Conservation (phyloP, 2,329 filamentous ascomycete genomes). For the Bipolaris victoriae region DNA sequence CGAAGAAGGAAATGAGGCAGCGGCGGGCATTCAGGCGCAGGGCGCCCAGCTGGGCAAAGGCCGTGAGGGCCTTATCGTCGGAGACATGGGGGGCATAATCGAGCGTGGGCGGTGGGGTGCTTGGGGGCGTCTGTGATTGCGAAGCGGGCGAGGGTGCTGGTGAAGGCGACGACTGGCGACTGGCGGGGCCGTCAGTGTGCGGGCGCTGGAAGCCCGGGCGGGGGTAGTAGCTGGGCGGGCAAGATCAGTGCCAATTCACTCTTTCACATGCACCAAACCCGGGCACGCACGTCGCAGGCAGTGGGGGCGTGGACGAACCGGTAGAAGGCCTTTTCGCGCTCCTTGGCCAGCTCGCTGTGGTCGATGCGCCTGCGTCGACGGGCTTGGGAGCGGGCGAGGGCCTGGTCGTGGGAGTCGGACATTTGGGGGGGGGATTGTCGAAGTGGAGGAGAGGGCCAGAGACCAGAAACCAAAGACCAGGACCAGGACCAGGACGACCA, state of each 20-base stretch:
- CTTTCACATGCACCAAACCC: too few species aligned
- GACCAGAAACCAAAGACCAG: too few species aligned
- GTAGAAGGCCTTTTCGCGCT: constrained; percentile 44
- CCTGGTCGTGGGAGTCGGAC: constrained; percentile 20
- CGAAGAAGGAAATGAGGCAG: constrained; percentile 49
- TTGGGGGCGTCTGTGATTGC: constrained; percentile 19
- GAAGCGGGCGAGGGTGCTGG: constrained; percentile 16
- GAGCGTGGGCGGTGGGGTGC: constrained; percentile 20
- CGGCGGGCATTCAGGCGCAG: constrained; percentile 45
- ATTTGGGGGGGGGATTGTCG: constrained; percentile 7
- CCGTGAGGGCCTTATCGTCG: constrained; percentile 46
- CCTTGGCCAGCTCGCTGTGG: constrained; percentile 34
- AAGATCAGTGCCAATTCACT: not conserved
- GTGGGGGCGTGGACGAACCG: constrained; percentile 23
- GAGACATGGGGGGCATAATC: constrained; percentile 23
- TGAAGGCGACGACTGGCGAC: constrained; percentile 25
- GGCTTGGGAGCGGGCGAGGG: constrained; percentile 18
- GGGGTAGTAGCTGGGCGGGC: constrained; percentile 11
- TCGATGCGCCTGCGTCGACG: constrained; percentile 32
- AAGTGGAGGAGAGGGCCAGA: constrained; percentile 2
- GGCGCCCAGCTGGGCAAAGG: constrained; percentile 49
- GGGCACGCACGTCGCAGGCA: not conserved
- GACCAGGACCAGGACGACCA: not conserved
- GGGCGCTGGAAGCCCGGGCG: constrained; percentile 41
- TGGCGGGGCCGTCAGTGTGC: constrained; percentile 23